Evolutionary conservation across 306 rosid genomes (phyloP), one percentile per base, ranked within the genome.

Genomic region (Trifolium repens): DNA sequence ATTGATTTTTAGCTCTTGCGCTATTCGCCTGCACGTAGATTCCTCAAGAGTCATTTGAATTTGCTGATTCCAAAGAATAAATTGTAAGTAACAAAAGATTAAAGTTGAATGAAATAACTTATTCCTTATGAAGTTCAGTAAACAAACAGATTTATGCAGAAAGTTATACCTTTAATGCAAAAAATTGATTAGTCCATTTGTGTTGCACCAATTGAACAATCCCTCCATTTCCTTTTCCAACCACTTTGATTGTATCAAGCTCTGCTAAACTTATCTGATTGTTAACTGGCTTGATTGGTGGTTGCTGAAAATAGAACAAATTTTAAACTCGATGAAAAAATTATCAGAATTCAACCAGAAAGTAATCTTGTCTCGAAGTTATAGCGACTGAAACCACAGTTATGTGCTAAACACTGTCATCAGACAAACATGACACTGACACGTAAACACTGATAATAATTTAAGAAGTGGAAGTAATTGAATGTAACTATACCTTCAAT

Each of bases 151-250:
- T 39, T 7, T 44, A 22, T 7, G 82, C 34, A 46, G 54, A 47
- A 55, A 34, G 53, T 39, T 65, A 44, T 86, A 92, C 99, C 97
- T 94, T 94, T 10, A 94, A 83, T 15, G 98, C 98, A 86, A 94
- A 94, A 88, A 94, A 91, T 81, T 94, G 99, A 80, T 83, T 88
- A 71, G 97, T 94, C 99, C 97, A 92, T 87, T 94, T 94, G 90
- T 94, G 99, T 78, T 87, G 96, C 57, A 94, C 99, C 94, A 92
- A 78, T 79, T 87, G 99, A 76, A 94, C 99, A 67, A 88, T 89
- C 70, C 97, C 99, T 1, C 99, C 99, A 85, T 81, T 90, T 80
- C 99, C 99, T 76, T 94, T 94, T 68, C 99, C 99, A 26, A 94
- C 86, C 77, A 92, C 97, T 85, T 92, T 92, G 80, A 94, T 84